Evolutionary conservation across 805 yeast species (phyloP).

Genomic region (Peterozyma toletana): DNA sequence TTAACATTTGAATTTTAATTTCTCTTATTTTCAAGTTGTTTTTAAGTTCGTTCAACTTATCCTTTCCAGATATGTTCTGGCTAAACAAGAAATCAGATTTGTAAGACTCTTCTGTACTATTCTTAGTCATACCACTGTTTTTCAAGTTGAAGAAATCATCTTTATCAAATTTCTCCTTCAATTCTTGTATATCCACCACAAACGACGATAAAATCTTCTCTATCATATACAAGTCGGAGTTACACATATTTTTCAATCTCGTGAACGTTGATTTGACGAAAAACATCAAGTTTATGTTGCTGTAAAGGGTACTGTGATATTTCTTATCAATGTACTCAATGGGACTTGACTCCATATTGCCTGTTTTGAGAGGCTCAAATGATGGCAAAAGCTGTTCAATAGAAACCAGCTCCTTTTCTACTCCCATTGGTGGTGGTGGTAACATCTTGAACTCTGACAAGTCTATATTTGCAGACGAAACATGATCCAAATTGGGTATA

Average conservation of each 20-base stretch:
- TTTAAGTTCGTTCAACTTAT: not conserved
- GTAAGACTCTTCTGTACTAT: not conserved
- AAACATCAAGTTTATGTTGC: constrained; percentile 8
- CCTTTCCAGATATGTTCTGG: not conserved
- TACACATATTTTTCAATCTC: constrained; percentile 4
- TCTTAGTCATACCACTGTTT: not conserved
- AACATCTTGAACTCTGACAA: constrained; percentile 4
- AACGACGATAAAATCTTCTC: not conserved
- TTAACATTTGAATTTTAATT: constrained; percentile 6
- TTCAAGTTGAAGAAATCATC: not conserved
- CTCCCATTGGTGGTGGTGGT: constrained; percentile 1
- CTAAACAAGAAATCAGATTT: not conserved
- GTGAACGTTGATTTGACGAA: constrained; percentile 7
- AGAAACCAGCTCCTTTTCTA: not conserved
- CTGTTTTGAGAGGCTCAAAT: not conserved
- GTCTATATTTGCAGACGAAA: not conserved
- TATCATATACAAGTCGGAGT: not conserved
- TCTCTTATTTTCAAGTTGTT: constrained; percentile 5
- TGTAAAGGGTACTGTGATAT: constrained; percentile 4
- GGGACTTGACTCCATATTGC: not conserved
- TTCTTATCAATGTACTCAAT: constrained; percentile 2
- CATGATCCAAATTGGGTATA: not conserved
- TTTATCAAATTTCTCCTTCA: constrained; percentile 3
- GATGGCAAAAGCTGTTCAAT: too few species aligned
- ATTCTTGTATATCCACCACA: constrained; percentile 2